These are phyloP conservation scores for Rhodotorula sp. DNA, from an alignment of 1,284 basidiomycete genomes.

Conservation along the genomic window DNA sequence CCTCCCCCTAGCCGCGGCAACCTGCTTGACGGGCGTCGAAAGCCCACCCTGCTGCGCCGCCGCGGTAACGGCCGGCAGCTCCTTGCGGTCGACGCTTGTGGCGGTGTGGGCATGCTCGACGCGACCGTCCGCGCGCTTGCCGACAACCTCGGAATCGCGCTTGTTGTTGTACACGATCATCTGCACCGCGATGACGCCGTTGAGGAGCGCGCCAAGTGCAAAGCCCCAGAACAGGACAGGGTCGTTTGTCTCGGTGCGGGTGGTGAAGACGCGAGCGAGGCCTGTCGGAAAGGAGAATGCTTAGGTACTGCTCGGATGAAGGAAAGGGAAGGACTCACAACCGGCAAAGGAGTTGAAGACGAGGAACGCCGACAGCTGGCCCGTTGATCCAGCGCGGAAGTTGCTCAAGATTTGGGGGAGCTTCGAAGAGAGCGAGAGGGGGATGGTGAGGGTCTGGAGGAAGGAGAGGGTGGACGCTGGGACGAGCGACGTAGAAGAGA, in stretches of 20 bases:
- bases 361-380: conserved; percentile 85
- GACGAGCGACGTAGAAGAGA: conserved; percentile 53
- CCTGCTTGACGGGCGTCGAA: conserved; percentile 17
- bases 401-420: conserved; percentile 84
- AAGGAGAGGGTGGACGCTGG: conserved; percentile 60
- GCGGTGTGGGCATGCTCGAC: not conserved
- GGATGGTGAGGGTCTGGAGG: conserved; percentile 64
- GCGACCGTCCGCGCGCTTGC: not conserved
- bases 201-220: conserved; percentile 73
- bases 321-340: not conserved
- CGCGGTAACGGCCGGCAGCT: not conserved
- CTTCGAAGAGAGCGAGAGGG: conserved; percentile 81
- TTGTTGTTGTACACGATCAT: conserved; percentile 63
- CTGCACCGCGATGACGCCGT: conserved; percentile 75
- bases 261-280: conserved; percentile 85
- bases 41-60: not conserved
- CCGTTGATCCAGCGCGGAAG: conserved; percentile 70
- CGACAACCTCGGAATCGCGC: not conserved
- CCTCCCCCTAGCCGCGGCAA: not conserved
- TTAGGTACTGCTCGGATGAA: no score
- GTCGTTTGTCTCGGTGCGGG: conserved; percentile 80
- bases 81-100: conserved; percentile 1
- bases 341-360: conserved; percentile 75
- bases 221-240: conserved; percentile 75
- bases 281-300: conserved; percentile 56